phyloP scores from a whole-genome alignment of 768 basidiomycete genomes.

The Lentinus tigrinus region DNA sequence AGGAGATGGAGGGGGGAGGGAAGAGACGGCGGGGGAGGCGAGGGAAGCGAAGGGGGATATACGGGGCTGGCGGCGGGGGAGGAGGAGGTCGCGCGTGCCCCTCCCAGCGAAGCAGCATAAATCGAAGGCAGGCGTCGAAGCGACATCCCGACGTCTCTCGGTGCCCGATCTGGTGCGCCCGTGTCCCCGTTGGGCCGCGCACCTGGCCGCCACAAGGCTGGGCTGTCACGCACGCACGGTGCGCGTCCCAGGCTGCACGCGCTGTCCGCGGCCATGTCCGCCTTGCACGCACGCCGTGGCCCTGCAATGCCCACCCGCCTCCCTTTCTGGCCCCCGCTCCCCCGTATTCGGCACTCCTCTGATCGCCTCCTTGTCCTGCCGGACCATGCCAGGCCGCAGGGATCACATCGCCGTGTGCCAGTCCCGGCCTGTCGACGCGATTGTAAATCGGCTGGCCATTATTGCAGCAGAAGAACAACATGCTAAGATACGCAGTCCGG shows the following conservation, averaged over 20 bases:
- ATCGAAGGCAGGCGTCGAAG: slow-evolving; percentile 7
- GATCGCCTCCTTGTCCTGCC: too few species aligned
- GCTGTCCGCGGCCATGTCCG: slow-evolving; percentile 4
- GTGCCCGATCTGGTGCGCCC: slow-evolving; percentile 6
- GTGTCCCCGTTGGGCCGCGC: neutral
- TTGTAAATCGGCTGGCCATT: slow-evolving; percentile 8
- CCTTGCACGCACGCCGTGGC: neutral
- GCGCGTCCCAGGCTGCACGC: neutral
- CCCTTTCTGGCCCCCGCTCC: neutral
- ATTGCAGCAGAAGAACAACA: slow-evolving; percentile 1
- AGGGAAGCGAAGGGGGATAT: slow-evolving; percentile 11
- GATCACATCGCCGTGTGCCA: neutral
- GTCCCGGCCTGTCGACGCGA: neutral
- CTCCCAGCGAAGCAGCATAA: neutral
- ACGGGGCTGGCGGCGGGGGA: neutral
- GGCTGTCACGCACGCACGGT: neutral
- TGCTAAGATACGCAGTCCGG: neutral
- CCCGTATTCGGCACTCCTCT: neutral
- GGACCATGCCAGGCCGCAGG: neutral
- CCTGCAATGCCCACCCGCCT: neutral
- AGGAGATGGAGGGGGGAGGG: slow-evolving; percentile 4
- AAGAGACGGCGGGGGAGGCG: slow-evolving; percentile 8
- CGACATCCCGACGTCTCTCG: neutral
- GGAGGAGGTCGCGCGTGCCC: neutral
- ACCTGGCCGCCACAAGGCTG: slow-evolving; percentile 2